Percentiles rank a stretch among this genome's conserved stretches.
phyloP scores from a whole-genome alignment of 2,329 filamentous ascomycete genomes.

The Diplodia sapinea region DNA sequence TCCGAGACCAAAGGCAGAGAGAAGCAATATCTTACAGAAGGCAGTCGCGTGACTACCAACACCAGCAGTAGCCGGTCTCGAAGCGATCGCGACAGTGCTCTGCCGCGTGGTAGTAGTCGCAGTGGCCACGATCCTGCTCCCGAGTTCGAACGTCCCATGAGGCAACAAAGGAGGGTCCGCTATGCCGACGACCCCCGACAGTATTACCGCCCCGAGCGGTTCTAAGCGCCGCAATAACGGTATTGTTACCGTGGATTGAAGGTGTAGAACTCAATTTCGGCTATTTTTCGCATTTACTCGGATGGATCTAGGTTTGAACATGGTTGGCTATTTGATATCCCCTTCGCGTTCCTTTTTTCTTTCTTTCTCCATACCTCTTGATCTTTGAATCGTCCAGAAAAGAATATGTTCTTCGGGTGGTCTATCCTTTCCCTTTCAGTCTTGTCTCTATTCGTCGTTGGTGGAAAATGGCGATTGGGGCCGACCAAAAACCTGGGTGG shows the following conservation, averaged over 20 bases:
- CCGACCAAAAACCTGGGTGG: constrained; percentile 13
- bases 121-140: background rate
- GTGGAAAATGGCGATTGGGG: background rate
- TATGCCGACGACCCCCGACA: constrained; percentile 7
- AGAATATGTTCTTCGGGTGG: constrained; percentile 8
- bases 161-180: background rate
- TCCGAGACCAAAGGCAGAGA: constrained; percentile 20
- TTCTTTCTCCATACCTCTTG: background rate
- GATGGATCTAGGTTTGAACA: background rate
- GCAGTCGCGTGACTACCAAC: constrained; percentile 24
- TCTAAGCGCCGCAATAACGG: background rate
- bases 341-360: constrained; percentile 3
- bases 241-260: background rate
- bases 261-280: background rate
- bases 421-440: background rate
- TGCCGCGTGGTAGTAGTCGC: constrained; percentile 6
- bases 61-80: constrained; percentile 27
- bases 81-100: constrained; percentile 10
- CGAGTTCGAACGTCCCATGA: background rate
- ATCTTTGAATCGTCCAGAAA: background rate
- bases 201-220: background rate
- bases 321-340: constrained; percentile 27
- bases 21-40: constrained; percentile 16
- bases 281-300: background rate
- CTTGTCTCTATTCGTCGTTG: constrained; percentile 8